Percentiles rank a stretch among this genome's conserved stretches.
These are phyloP conservation scores for Asterophora lycoperdoides DNA, from an alignment of 768 basidiomycete species.

Conservation along the genomic window DNA sequence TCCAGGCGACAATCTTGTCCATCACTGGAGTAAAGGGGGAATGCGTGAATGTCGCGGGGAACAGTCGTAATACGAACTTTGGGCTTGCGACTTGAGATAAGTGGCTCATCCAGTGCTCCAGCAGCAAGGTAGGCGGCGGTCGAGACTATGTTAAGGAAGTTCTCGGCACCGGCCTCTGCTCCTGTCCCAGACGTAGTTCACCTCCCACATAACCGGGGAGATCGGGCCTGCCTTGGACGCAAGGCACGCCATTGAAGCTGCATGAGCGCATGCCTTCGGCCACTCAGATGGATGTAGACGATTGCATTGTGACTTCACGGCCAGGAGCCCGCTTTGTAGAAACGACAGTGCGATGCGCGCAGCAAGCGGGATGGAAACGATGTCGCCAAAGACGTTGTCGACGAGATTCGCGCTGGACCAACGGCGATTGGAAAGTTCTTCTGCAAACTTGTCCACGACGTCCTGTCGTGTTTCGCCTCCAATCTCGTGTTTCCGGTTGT, in stretches of 20 bases:
- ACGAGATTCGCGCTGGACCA: not conserved
- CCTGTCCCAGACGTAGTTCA: not conserved
- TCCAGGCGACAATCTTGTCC: not conserved
- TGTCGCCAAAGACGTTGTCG: not conserved
- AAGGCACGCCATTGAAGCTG: too few species aligned
- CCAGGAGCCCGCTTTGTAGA: not conserved
- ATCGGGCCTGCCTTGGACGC: too few species aligned
- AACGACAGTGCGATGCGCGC: not conserved
- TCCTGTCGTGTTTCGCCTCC: too few species aligned
- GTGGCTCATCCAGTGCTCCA: not conserved
- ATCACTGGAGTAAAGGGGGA: not conserved
- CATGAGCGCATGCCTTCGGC: not conserved
- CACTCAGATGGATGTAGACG: not conserved
- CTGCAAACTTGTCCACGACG: too few species aligned
- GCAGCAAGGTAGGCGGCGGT: not conserved
- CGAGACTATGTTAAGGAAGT: not conserved
- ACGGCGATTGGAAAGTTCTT: too few species aligned
- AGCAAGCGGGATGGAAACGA: not conserved
- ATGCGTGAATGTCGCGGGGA: not conserved
- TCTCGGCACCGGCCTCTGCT: not conserved
- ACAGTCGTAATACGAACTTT: not conserved
- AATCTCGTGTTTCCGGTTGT: too few species aligned
- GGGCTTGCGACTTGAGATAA: not conserved
- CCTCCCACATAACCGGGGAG: not conserved
- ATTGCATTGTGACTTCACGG: not conserved